Evolutionary conservation across 192 early-diverging fungal genomes (phyloP).

Genomic region (Physocladia obscura): DNA sequence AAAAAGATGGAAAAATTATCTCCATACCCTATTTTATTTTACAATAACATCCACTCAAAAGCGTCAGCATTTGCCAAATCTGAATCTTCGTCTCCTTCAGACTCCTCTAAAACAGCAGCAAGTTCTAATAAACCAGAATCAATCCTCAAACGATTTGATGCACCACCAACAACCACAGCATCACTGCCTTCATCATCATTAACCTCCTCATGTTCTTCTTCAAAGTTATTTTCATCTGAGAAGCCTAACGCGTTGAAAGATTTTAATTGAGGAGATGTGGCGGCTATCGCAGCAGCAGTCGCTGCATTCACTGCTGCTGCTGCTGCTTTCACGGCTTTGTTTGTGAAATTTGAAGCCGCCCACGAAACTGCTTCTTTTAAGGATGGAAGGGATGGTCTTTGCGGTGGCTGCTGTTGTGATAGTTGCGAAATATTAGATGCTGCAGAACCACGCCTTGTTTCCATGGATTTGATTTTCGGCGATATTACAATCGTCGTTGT

Average conservation of each 20-base stretch:
- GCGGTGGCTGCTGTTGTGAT: not conserved
- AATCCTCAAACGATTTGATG: not conserved
- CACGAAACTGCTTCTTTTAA: not conserved
- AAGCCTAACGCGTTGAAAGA: not conserved
- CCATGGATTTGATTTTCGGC: not conserved
- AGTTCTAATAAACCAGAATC: constrained; percentile 6
- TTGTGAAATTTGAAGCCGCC: not conserved
- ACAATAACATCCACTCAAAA: not conserved
- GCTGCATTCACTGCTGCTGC: not conserved
- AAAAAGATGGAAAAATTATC: not conserved
- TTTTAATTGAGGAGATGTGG: not conserved
- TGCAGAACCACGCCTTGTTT: not conserved
- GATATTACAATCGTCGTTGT: not conserved
- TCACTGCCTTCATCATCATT: not conserved
- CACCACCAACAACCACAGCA: constrained; percentile 3
- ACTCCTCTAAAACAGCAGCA: not conserved
- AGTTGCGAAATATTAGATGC: not conserved
- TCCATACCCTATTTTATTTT: not conserved
- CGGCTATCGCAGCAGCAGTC: not conserved
- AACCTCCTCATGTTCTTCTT: not conserved
- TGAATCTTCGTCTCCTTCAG: not conserved
- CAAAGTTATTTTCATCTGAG: not conserved
- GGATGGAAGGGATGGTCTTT: not conserved
- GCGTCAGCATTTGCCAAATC: not conserved
- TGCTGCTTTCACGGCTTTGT: not conserved